A percentile compares a stretch with the other conserved stretches of the same genome.
Conservation (phyloP, 495 filamentous ascomycete species). For the Daldinia concentrica region DNA sequence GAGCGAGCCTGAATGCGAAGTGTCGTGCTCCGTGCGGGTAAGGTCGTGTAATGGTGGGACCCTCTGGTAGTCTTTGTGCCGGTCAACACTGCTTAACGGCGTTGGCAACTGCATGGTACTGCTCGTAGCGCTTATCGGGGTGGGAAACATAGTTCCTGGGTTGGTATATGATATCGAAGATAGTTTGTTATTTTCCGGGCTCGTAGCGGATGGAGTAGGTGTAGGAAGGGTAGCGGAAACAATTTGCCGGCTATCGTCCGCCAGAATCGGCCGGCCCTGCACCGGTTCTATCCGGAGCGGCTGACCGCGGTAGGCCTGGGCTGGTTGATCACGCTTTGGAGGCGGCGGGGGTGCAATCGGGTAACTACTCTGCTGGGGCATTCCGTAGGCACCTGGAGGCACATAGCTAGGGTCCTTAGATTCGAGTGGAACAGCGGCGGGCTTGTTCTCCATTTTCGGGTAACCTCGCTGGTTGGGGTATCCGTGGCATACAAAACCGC, state of each 20-base stretch:
- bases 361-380: slow-evolving; percentile 58
- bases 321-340: slow-evolving; percentile 57
- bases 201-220: slow-evolving; percentile 58
- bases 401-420: slow-evolving; percentile 76
- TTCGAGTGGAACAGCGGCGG: slow-evolving; percentile 79
- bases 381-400: slow-evolving; percentile 68
- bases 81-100: slow-evolving; percentile 44
- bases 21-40: slow-evolving; percentile 58
- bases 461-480: slow-evolving; percentile 79
- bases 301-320: slow-evolving; percentile 63
- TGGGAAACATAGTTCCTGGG: slow-evolving; percentile 59
- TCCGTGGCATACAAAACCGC: slow-evolving; percentile 93
- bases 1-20: slow-evolving; percentile 46
- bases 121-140: slow-evolving; percentile 61
- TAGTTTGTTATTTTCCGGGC: slow-evolving; percentile 64
- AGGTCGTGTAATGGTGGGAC: slow-evolving; percentile 65
- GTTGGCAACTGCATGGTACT: slow-evolving; percentile 58
- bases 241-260: slow-evolving; percentile 60
- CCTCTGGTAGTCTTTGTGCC: slow-evolving; percentile 61
- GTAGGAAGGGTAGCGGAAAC: slow-evolving; percentile 57
- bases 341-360: slow-evolving; percentile 47
- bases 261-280: slow-evolving; percentile 58
- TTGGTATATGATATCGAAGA: slow-evolving; percentile 61
- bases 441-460: slow-evolving; percentile 69
- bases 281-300: slow-evolving; percentile 64